Percentiles rank a stretch among this genome's conserved stretches.
Conservation (phyloP, 2,329 filamentous ascomycete species). For the Claviceps capensis region DNA sequence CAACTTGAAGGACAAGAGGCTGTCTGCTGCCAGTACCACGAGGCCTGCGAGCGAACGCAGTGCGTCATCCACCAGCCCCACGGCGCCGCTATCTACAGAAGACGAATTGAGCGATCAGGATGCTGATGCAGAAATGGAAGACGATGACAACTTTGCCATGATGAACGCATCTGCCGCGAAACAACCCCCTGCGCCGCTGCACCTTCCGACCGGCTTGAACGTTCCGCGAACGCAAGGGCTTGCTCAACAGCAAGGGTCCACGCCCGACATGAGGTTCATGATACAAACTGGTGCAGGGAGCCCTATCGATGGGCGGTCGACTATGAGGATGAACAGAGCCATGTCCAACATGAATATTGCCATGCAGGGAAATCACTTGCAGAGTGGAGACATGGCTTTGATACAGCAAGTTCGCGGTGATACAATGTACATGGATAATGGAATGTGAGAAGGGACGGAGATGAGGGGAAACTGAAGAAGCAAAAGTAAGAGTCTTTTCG, state of each 20-base stretch:
- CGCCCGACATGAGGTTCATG: slow-evolving; percentile 26
- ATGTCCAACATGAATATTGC: slow-evolving; percentile 33
- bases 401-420: slow-evolving; percentile 33
- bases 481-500: neutral
- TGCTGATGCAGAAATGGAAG: slow-evolving; percentile 40
- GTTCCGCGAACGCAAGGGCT: slow-evolving; percentile 27
- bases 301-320: slow-evolving; percentile 19
- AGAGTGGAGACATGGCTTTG: slow-evolving; percentile 30
- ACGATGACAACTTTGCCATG: slow-evolving; percentile 40
- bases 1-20: slow-evolving; percentile 11
- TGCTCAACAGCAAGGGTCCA: slow-evolving; percentile 17
- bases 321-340: slow-evolving; percentile 28
- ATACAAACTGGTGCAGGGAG: slow-evolving; percentile 26
- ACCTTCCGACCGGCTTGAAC: slow-evolving; percentile 28
- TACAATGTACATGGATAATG: slow-evolving; percentile 36
- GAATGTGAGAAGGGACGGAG: neutral
- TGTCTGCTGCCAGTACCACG: slow-evolving; percentile 23
- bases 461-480: neutral
- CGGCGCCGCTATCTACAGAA: slow-evolving; percentile 26
- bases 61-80: slow-evolving; percentile 18
- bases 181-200: slow-evolving; percentile 21
- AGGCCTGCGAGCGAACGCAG: slow-evolving; percentile 21
- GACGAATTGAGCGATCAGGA: slow-evolving; percentile 23
- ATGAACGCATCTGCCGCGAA: slow-evolving; percentile 29
- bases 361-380: slow-evolving; percentile 26